Evolutionary conservation across 2,329 filamentous ascomycete genomes (phyloP).

Genomic region (Pseudocercospora macadamiae): DNA sequence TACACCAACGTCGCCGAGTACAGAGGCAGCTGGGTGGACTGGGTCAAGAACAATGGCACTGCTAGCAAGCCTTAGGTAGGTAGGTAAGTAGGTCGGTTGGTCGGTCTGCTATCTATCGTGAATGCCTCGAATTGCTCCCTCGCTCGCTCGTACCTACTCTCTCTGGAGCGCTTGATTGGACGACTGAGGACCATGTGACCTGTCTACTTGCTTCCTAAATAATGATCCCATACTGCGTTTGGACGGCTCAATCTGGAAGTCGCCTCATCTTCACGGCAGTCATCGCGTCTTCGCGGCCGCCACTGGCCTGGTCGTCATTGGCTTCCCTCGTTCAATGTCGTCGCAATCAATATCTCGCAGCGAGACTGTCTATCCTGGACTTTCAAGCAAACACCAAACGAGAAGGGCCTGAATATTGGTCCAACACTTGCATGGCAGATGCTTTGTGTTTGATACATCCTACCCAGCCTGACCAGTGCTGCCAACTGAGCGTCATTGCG

Average conservation of each 20-base stretch:
- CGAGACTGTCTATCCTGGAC: background rate
- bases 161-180: too few relatives aligned
- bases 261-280: too few relatives aligned
- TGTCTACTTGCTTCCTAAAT: too few relatives aligned
- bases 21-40: conserved; percentile 78
- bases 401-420: background rate
- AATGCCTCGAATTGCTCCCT: background rate
- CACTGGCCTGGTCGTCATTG: background rate
- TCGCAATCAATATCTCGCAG: too few relatives aligned
- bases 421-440: background rate
- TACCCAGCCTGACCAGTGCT: background rate
- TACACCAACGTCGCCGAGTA: conserved; percentile 75
- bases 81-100: too few relatives aligned
- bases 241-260: too few relatives aligned
- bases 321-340: background rate
- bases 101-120: too few relatives aligned
- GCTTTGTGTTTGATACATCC: too few relatives aligned
- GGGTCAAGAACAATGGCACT: conserved; percentile 72
- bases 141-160: too few relatives aligned
- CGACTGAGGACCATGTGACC: too few relatives aligned
- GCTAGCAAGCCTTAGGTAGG: conserved; percentile 37
- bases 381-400: background rate
- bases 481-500: background rate
- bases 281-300: background rate
- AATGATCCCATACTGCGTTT: too few relatives aligned